A percentile compares a stretch with the other conserved stretches of the same genome.
Conservation (phyloP, 1,139 yeast species). For the Yamadazyma songkhlaensis region DNA sequence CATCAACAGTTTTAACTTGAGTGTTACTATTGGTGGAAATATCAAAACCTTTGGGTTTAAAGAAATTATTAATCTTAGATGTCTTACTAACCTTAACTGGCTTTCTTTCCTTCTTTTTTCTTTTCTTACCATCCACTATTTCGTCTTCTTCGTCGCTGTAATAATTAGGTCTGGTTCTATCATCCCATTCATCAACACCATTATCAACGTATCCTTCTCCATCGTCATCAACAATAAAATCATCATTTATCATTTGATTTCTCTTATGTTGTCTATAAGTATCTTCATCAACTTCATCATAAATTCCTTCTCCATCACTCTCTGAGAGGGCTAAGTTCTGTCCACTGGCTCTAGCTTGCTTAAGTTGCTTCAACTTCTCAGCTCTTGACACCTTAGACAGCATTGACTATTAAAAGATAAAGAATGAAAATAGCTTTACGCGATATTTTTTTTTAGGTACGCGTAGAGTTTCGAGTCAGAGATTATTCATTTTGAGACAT, state of each 20-base stretch:
- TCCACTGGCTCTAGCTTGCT: constrained; percentile 40
- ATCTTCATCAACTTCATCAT: constrained; percentile 85
- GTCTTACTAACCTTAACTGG: constrained; percentile 44
- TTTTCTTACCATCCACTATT: constrained; percentile 18
- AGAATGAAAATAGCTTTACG: background rate
- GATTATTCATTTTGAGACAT: background rate
- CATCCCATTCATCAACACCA: constrained; percentile 89
- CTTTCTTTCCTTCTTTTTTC: constrained; percentile 28
- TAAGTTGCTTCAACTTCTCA: constrained; percentile 38
- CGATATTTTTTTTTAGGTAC: background rate
- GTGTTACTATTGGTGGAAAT: constrained; percentile 13
- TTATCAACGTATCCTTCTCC: constrained; percentile 90
- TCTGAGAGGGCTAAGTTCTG: constrained; percentile 19
- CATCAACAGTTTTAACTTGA: constrained; percentile 24
- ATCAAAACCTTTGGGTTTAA: constrained; percentile 35
- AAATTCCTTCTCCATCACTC: constrained; percentile 46
- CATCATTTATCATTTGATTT: constrained; percentile 79
- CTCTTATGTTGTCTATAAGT: constrained; percentile 75
- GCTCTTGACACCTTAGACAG: constrained; percentile 16
- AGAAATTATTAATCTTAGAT: constrained; percentile 53
- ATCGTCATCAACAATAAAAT: constrained; percentile 90
- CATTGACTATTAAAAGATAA: constrained; percentile 7
- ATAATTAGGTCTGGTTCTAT: constrained; percentile 45
- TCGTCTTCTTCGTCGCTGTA: constrained; percentile 54
- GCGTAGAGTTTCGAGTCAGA: constrained; percentile 1